Evolutionary conservation across 257 asterid genomes (phyloP), one percentile per base, ranked within the genome.

Genomic region (Primulina huaijiensis): DNA sequence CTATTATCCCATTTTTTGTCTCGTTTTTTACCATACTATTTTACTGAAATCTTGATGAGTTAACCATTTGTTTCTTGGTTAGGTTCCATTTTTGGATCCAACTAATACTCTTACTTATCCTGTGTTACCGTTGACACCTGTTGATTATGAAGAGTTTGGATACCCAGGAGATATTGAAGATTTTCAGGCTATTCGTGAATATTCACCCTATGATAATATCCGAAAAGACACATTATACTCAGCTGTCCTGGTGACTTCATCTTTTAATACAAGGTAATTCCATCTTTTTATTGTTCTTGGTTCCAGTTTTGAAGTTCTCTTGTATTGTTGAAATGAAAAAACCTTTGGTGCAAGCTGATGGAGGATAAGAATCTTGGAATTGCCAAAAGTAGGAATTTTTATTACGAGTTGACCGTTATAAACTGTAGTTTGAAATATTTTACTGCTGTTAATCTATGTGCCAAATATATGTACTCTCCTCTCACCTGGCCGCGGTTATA

Each of bases 51-150:
- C 83, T 64, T 43, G 72, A 70, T 69, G 78, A 84, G 75, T 84
- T 83, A 43, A 81, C 20, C 29, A 38, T 63, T 12, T 73, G 31
- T 11, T 40, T 71, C 37, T 59, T 65, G 62, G 72, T 58, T 71
- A 93, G 96, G 96, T 89, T 72, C 97, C 97, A 0, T 89, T 90
- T 85, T 68, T 93, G 76, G 99, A 93, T 82, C 96, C 96, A 57
- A 87, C 87, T 2, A 83, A 88, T 80, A 93, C 99, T 58, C 96
- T 93, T 67, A 71, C 79, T 79, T 75, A 79, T 52, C 99, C 99
- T 61, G 78, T 89, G 65, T 78, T 93, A 65, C 97, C 99, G 3
- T 77, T 90, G 62, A 73, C 86, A 63, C 88, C 93, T 72, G 82
- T 80, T 67, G 97, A 93, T 81, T 93, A 86, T 7, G 99, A 93